A percentile compares a stretch with the other conserved stretches of the same genome.
Conservation (phyloP, 176 grass and related monocot genomes). For the Zea luxurians region DNA sequence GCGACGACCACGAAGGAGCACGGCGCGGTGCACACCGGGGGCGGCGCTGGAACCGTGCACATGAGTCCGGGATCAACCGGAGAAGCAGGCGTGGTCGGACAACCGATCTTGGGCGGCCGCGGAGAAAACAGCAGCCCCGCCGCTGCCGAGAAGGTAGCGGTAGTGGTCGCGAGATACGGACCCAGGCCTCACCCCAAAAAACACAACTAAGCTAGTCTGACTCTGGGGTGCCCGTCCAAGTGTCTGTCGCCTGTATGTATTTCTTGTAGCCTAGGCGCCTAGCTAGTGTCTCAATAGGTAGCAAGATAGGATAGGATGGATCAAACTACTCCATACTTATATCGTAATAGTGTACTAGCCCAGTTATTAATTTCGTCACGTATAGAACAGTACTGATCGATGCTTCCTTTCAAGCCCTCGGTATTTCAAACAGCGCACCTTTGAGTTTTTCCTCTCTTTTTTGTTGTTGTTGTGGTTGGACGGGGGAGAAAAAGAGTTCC, state of each 20-base stretch:
- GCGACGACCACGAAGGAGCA: conserved; percentile 5
- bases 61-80: conserved; percentile 10
- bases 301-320: conserved; percentile 28
- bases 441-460: not conserved
- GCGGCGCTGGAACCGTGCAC: not conserved
- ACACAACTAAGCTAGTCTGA: conserved; percentile 48
- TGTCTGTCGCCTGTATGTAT: conserved; percentile 21
- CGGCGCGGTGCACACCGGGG: conserved; percentile 1
- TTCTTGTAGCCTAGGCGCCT: conserved; percentile 25
- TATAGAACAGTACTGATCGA: not conserved
- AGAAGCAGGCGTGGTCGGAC: not conserved
- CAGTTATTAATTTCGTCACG: conserved; percentile 9
- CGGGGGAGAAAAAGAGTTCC: not conserved
- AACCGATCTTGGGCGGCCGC: not conserved
- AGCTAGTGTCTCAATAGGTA: conserved; percentile 2
- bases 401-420: not conserved
- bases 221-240: not conserved
- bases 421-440: not conserved
- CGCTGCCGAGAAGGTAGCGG: conserved; percentile 5
- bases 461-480: not conserved
- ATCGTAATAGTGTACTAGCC: conserved; percentile 25
- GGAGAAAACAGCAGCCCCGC: not conserved
- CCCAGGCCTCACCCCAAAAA: conserved; percentile 63
- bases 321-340: conserved; percentile 7
- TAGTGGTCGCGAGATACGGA: conserved; percentile 22